Evolutionary conservation across 2,329 filamentous ascomycete genomes (phyloP).

Genomic region (Hymenoscyphus linearis): DNA sequence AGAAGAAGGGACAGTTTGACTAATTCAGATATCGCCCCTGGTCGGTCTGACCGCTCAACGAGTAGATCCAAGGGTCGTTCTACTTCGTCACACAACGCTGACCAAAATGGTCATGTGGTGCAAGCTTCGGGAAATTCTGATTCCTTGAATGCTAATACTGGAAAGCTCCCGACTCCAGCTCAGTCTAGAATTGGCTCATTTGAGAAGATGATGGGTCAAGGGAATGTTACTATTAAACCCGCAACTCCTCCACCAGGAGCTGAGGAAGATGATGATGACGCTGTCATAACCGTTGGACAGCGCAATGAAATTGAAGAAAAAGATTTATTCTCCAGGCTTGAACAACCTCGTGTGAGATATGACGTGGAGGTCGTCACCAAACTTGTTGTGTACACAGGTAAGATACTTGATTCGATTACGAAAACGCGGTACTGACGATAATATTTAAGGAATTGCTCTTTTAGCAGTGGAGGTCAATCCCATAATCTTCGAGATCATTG

Average conservation of each 20-base stretch:
- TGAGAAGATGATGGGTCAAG: constrained; percentile 70
- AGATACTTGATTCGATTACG: constrained; percentile 30
- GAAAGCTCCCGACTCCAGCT: constrained; percentile 42
- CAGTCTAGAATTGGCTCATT: constrained; percentile 52
- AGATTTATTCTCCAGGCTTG: constrained; percentile 78
- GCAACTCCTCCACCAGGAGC: constrained; percentile 33
- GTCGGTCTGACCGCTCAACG: constrained; percentile 12
- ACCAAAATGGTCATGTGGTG: constrained; percentile 22
- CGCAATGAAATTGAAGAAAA: constrained; percentile 55
- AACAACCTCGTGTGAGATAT: constrained; percentile 84
- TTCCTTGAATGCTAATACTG: constrained; percentile 35
- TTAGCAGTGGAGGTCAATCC: constrained; percentile 52
- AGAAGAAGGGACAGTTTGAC: constrained; percentile 52
- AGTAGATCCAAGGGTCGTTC: constrained; percentile 16
- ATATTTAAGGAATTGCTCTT: constrained; percentile 67
- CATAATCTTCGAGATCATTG: constrained; percentile 39
- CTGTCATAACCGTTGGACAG: constrained; percentile 36
- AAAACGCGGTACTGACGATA: constrained; percentile 1
- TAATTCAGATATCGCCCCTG: constrained; percentile 10
- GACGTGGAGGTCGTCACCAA: constrained; percentile 99
- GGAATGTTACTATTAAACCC: constrained; percentile 38
- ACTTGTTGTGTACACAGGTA: constrained; percentile 88
- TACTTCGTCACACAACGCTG: constrained; percentile 4
- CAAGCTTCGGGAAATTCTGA: constrained; percentile 40
- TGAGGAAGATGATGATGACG: constrained; percentile 33